Evolutionary conservation across 192 early-diverging fungal species (phyloP), one percentile per base, ranked within the genome.

Genomic region (Backusella macrospora): DNA sequence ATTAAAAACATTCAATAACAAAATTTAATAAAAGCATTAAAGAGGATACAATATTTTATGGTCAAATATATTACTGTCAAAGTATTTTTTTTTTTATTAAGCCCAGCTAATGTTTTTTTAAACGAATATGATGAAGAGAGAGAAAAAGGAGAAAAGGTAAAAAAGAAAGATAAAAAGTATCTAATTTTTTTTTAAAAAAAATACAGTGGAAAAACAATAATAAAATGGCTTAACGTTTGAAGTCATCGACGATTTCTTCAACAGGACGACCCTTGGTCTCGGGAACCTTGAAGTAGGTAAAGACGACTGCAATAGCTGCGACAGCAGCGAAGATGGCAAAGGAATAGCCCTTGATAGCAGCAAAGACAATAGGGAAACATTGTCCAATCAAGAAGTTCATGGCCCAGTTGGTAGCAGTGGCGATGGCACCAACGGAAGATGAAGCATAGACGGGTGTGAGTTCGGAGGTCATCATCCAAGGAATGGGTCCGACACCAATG

Each of bases 401-500:
- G 38, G 73, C 49, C 88, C 93, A 96, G 75, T 95, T 94, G 21
- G 91, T 82, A 5, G 83, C 85, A 7, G 90, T 93, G 45, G 92
- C 90, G 14, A 94, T 76, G 3, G 90, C 86, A 0, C 89, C 88
- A 37, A 91, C 90, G 3, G 91, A 77, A 0, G 91, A 89, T 48
- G 91, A 83, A 0, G 92, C 92, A 76, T 91, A 92, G 6, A 87
- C 84, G 0, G 95, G 94, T 10, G 90, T 80, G 65, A 94, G 82
- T 68, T 95, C 94, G 12, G 92, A 90, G 1, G 90, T 82, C 44
- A 92, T 85, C 23, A 93, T 79, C 92, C 93, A 95, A 4, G 95
- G 92, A 47, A 94, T 92, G 3, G 90, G 88, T 40, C 93, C 93
- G 0, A 93, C 78, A 26, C 93, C 95, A 42, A 95, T 81, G 48